Percentiles rank a stretch among this genome's conserved stretches.
phyloP scores from a whole-genome alignment of 2,329 filamentous ascomycete genomes.

The Colletotrichum salicis region DNA sequence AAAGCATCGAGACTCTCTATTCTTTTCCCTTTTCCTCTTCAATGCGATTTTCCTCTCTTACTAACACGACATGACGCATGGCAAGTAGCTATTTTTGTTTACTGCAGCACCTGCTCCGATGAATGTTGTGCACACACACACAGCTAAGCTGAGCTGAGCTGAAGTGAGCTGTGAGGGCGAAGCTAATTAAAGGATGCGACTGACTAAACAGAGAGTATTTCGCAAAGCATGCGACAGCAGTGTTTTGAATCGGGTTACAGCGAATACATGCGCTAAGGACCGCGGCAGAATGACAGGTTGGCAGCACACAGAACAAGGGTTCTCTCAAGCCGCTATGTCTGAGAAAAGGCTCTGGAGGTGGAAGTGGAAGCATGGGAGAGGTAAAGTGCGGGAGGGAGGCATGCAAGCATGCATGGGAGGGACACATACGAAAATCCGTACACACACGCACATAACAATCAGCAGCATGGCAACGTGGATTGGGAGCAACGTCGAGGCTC shows the following conservation, averaged over 20 bases:
- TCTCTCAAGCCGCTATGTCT: constrained; percentile 4
- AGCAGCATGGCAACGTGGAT: constrained; percentile 25
- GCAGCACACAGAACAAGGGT: constrained; percentile 22
- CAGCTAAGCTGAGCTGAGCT: constrained; percentile 14
- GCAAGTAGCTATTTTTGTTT: constrained; percentile 12
- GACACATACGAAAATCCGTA: background rate
- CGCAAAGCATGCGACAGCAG: constrained; percentile 12
- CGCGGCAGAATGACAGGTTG: constrained; percentile 28
- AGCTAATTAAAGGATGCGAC: constrained; percentile 6
- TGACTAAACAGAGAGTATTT: constrained; percentile 12
- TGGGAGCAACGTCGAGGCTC: background rate
- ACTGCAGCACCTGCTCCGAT: background rate
- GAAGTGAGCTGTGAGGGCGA: background rate
- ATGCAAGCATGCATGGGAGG: background rate
- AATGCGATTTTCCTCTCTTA: background rate
- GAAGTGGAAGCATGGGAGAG: constrained; percentile 10
- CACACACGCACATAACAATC: background rate
- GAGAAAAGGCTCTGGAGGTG: constrained; percentile 17
- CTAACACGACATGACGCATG: background rate
- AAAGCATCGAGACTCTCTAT: constrained; percentile 1
- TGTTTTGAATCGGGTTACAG: constrained; percentile 24
- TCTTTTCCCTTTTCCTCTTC: background rate
- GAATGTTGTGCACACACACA: background rate
- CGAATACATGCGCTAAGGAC: constrained; percentile 20
- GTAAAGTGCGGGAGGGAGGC: background rate